Evolutionary conservation across 208 protist genomes (phyloP), one percentile per base, ranked within the genome.

Genomic region (Leishmania amazonensis): DNA sequence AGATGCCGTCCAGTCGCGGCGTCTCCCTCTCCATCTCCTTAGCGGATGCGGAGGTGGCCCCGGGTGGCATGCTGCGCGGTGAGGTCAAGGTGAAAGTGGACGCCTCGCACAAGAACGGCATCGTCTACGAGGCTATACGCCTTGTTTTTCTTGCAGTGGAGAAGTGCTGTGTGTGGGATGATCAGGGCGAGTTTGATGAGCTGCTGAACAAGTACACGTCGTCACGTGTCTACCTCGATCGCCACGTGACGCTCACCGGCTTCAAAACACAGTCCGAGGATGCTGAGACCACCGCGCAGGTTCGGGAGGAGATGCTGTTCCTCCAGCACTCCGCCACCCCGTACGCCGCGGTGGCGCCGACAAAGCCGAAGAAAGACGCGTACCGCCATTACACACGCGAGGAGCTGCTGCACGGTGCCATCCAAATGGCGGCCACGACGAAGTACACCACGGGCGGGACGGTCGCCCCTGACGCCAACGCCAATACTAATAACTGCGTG

Each of bases 161-260:
- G 76, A 81, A 77, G 54, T 89, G 89, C 79, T 85, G 80, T 54
- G 84, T 93, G 64, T 83, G 84, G 80, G 90, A 93, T 57, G 90
- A 93, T 62, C 90, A 91, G 70, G 88, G 88, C 47, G 88, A 93
- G 81, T 93, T 91, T 58, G 90, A 93, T 58, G 76, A 76, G 19
- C 77, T 93, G 62, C 81, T 93, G 47, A 83, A 90, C 74, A 80
- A 82, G 73, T 90, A 90, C 88, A 93, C 90, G 40, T 81, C 88
- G 1, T 84, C 83, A 11, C 88, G 90, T n/a, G 83, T 85, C 13
- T 93, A 93, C 80, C 86, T 93, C 35, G 83, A 84, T 45, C 87
- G 90, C 38, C 88, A 91, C 72, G 90, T 91, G 51, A 93, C 90
- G 2, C 88, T 91, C 17, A 75, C 90, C 11, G 90, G 90, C 47